Evolutionary conservation across 345 rosid species (phyloP), one percentile per base, ranked within the genome.

Genomic region (Carallia pectinifolia): DNA sequence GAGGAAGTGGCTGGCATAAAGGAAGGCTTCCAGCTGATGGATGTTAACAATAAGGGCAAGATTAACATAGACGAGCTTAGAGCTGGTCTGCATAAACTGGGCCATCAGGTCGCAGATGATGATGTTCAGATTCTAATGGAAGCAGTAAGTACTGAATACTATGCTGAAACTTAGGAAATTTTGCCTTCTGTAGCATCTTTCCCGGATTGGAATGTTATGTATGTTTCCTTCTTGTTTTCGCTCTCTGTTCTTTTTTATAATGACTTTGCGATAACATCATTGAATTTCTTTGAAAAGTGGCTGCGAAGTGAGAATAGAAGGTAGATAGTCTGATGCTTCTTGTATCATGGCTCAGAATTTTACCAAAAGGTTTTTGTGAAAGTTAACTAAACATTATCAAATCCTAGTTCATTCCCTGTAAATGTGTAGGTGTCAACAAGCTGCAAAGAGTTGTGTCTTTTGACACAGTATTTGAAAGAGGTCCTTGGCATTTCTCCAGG

Each of bases 1-100:
- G 77, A 77, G 77, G 81, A 77, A 72, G 81, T 65, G 27, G 77
- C 77, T 39, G 74, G 74, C 63, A 73, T 77, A 64, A 77, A 77
- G 77, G 81, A 77, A 62, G 77, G 70, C 18, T 77, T 77, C 77
- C 74, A 61, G 12, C 13, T 72, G 54, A 77, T 77, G 81, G 81
- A 77, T 54, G 60, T 73, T 50, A 54, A 62, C 71, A 77, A 77
- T 31, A 77, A 64, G 53, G 77, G 81, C 40, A 73, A 73, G 63
- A 73, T 77, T 18, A 65, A 60, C 34, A 64, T 77, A 10, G 77
- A 77, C 54, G 81, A 77, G 64, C 68, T 77, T 58, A 68, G 63
- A 69, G 61, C 61, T 59, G 81, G 81, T 13, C 64, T 77, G 67
- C 74, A 72, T 9, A 77, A 77, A 54, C 71, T 77, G 9, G 81